phyloP scores from a whole-genome alignment of 2,329 filamentous ascomycete genomes.

The Fusarium setosum region DNA sequence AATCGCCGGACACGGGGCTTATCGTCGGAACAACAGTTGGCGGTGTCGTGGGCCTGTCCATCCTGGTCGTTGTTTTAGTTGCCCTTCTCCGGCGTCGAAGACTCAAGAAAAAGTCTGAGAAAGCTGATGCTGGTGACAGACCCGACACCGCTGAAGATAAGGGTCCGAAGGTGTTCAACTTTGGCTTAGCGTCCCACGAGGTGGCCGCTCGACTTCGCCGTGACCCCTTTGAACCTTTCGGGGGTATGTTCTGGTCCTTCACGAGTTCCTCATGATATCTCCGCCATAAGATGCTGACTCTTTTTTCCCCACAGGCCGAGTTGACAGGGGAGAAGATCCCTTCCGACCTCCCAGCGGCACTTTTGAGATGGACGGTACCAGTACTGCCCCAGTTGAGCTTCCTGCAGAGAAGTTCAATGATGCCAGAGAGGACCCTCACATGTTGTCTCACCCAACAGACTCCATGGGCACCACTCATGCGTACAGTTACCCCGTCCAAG shows the following conservation, averaged over 20 bases:
- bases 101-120: constrained; percentile 5
- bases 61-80: constrained; percentile 39
- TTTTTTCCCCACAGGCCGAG: constrained; percentile 46
- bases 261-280: not conserved
- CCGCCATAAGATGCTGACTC: constrained; percentile 25
- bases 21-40: constrained; percentile 50
- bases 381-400: constrained; percentile 47
- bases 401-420: constrained; percentile 40
- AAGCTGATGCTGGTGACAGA: constrained; percentile 11
- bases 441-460: constrained; percentile 8
- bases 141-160: constrained; percentile 41
- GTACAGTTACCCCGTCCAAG: constrained; percentile 15
- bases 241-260: constrained; percentile 49
- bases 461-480: constrained; percentile 4
- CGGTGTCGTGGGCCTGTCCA: constrained; percentile 40
- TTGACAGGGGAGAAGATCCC: constrained; percentile 45
- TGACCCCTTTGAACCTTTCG: constrained; percentile 58
- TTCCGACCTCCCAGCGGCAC: constrained; percentile 42
- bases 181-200: constrained; percentile 42
- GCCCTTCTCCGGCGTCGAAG: constrained; percentile 37
- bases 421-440: constrained; percentile 8
- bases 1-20: constrained; percentile 43
- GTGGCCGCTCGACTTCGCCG: too few relatives aligned
- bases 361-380: constrained; percentile 54
- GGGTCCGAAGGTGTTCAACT: constrained; percentile 23